Conservation (phyloP, 108 stramenopile genomes). For the Asterionellopsis glacialis region DNA sequence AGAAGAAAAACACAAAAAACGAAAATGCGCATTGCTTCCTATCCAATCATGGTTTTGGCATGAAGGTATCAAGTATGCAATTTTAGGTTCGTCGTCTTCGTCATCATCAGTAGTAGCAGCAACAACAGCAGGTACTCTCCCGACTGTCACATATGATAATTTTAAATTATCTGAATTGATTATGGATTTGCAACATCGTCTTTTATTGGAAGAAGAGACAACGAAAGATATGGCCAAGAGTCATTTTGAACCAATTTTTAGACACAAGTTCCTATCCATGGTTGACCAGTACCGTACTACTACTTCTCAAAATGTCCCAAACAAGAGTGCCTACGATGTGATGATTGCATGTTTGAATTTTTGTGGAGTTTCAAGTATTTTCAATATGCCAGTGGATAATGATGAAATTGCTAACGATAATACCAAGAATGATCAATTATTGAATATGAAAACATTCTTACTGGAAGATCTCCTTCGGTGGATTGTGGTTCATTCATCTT, state of each 20-base stretch:
- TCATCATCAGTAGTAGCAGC: too few species aligned
- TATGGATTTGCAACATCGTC: too few species aligned
- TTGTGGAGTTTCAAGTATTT: neutral
- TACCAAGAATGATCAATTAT: neutral
- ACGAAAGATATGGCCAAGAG: neutral
- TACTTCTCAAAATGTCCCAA: conserved; percentile 18
- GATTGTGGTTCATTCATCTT: conserved; percentile 62
- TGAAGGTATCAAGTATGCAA: too few species aligned
- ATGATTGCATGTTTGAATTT: conserved; percentile 21
- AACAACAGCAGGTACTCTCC: neutral
- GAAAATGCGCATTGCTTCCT: too few species aligned
- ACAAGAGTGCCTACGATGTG: conserved; percentile 21
- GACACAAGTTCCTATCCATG: conserved; percentile 15
- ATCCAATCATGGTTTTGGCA: too few species aligned
- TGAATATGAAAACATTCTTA: conserved; percentile 45
- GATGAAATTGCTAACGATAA: conserved; percentile 5
- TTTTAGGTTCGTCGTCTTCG: too few species aligned
- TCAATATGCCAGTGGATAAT: too few species aligned
- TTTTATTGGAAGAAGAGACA: neutral
- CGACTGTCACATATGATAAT: neutral
- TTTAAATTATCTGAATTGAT: too few species aligned
- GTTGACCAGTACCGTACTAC: conserved; percentile 9
- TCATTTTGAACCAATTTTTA: conserved; percentile 3
- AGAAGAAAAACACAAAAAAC: too few species aligned
- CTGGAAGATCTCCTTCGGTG: conserved; percentile 72